Base-by-base conservation (phyloP, 2,329 filamentous ascomycete genomes). In the Exophiala oligosperma region DNA sequence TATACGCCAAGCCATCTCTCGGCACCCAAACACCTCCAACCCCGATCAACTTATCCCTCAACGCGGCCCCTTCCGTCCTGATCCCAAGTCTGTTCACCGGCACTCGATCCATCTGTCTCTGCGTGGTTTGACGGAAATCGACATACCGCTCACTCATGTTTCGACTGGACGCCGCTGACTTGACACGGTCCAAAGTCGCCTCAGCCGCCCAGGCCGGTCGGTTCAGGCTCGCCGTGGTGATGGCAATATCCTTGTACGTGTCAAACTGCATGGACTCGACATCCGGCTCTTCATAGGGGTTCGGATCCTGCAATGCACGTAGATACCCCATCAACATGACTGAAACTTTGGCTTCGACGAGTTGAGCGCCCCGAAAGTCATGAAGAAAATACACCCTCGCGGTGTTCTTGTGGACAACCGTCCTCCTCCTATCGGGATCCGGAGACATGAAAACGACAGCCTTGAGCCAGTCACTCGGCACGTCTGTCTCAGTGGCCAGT, bases 311-410 rank as follows among this genome's bases (percentile, higher is more conserved):
- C 2, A 74, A 67, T 0, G 76, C 72, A 28, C 81, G 81, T 1
- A 89, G 67, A 37, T 82, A 86, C 0, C 83, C 85, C 82, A 89
- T 84, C 2, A 88, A 67, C 1, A 85, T 69, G 4, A 88, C 68
- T 28, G 82, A 77, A 1, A 89, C 54, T 44, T 72, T 76, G 0
- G 73, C 64, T 4, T 74, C 73, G 41, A 78, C 69, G 49, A 85
- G 79, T 0, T 70, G 65, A 0, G 63, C 66, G 0, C 69, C 73
- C 1, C 76, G 75, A 52, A 82, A 81, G 55, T 84, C 79, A 60
- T 81, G 73, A 0, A 85, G 73, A 1, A 87, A 72, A 64, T 85
- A 79, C 0, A 84, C 78, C 0, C 73, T 70, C n/a, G 82, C 80
- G n/a, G 72, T 72, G 24, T 81, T 82, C 50, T 77, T 77, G 2